Base-by-base conservation (phyloP, 139 green algal species). In the Desmodesmus armatus region DNA sequence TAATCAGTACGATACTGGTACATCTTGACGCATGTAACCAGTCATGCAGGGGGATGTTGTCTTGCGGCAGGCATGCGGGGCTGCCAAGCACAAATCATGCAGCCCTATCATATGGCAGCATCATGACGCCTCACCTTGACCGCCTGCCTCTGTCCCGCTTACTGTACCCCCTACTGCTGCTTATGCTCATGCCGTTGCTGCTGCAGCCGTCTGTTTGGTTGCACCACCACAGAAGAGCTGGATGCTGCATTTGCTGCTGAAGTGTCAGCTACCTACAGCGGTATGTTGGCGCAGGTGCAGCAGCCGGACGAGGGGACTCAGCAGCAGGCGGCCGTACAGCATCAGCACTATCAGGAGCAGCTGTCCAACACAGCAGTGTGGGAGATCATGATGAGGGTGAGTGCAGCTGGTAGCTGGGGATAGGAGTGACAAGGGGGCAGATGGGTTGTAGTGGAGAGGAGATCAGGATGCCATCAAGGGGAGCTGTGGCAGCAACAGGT, bases 351-450 rank as follows among this genome's bases (percentile, higher is more conserved):
- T 55, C 76, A 82, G 76, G 55, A 82, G 53, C 37, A 53, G 37
- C 76, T 84, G 41, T 65, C 31, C 27, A 37, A 74, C n/a, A 84
- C 78, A 17, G 35, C 31, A 29, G 78, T 84, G 3, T 84, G 78
- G 78, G 40, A 77, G 29, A 84, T 84, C 44, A 84, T 84, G 78
- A 84, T 84, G 78, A 49, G 49, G 78, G 78, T 84, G 55, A 44
- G 41, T 19, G 17, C n/a, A 65, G n/a, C n/a, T n/a, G n/a, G n/a
- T n/a, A n/a, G n/a, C n/a, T n/a, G n/a, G n/a, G n/a, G n/a, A n/a
- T n/a, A n/a, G 43, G 43, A 33, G 40, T 39, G 13, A 25, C 5
- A 17, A 63, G 41, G 40, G 25, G 1, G 31, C 29, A 17, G 9
- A 58, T 60, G 35, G 65, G 27, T 73, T 73, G 21, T 44, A 21